phyloP scores from a whole-genome alignment of 257 asterid genomes.

The Euphrasia confusa region DNA sequence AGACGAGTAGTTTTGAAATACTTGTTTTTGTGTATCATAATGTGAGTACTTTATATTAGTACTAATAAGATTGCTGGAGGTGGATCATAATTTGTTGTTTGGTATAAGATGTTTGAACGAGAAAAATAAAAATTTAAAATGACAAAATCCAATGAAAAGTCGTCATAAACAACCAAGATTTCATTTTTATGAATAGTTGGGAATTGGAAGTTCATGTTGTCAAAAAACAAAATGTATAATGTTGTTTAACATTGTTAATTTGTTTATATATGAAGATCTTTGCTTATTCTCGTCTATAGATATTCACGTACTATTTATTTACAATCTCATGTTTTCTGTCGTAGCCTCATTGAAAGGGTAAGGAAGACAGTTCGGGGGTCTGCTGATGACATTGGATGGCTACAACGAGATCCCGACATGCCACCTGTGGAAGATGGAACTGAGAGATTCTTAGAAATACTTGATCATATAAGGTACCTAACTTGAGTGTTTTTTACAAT shows the following conservation, averaged over 20 bases:
- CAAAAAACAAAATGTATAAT: too few relatives aligned
- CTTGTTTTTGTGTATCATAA: too few relatives aligned
- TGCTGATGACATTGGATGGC: conserved; percentile 97
- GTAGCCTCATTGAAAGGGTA: conserved; percentile 57
- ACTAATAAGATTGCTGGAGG: too few relatives aligned
- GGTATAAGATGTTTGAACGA: too few relatives aligned
- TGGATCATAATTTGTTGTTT: too few relatives aligned
- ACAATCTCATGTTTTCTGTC: conserved; percentile 15
- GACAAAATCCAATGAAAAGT: too few relatives aligned
- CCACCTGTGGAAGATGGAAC: conserved; percentile 94
- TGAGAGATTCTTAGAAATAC: conserved; percentile 66
- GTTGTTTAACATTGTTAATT: background rate
- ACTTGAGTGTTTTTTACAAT: background rate
- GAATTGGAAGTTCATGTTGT: too few relatives aligned
- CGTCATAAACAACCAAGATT: too few relatives aligned
- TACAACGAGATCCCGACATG: conserved; percentile 63
- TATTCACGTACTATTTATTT: background rate
- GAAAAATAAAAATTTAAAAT: too few relatives aligned
- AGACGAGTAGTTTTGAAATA: too few relatives aligned
- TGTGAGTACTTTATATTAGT: too few relatives aligned
- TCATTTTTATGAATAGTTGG: too few relatives aligned
- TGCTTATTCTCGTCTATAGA: background rate
- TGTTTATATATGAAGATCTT: conserved; percentile 9
- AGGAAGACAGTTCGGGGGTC: conserved; percentile 93
- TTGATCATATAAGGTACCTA: conserved; percentile 70